Base-by-base conservation (phyloP, 1,139 yeast species). In the Meyerozyma athensensis region DNA sequence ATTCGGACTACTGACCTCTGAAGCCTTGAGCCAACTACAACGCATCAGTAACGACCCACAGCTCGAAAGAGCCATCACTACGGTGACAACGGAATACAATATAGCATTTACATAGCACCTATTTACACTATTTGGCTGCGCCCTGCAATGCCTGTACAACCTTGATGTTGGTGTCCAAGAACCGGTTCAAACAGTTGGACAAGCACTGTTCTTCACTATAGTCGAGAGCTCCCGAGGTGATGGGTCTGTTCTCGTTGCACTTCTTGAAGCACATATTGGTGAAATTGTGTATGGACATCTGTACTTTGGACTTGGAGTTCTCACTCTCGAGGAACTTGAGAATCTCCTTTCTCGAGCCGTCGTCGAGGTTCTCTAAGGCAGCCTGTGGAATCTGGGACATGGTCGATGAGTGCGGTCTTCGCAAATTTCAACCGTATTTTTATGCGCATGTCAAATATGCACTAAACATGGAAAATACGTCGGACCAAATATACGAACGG, bases 261-360 rank as follows among this genome's bases (percentile, higher is more conserved):
- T 86, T 85, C 59, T 83, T 85, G 71, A 87, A 90, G 60, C 97
- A 90, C 72, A 83, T 72, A 56, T 87, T 90, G 30, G 96, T 89
- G 70, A 86, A 87, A 55, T 74, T 78, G 58, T 87, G 95, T 45
- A 87, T 83, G 26, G 94, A 77, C 71, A 79, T 73, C 65, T 87
- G 96, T 20, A 90, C 87, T 65, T 87, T 86, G 40, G 95, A 81
- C 64, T 86, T 86, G 46, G 95, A 78, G 56, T 85, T 83, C 63
- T 90, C 96, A 9, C 82, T 66, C 55, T 87, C 95, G 38, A 89
- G 68, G 66, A 86, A 89, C 45, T 74, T 71, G 57, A 81, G 70
- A 39, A 89, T 79, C 48, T 87, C 95, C 52, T 79, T 75, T 58
- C 86, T 79, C 36, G 92, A 77, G 12, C 69, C 48, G 30, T 82